These are phyloP conservation scores for Austroboletus niveus DNA, from an alignment of 1,284 basidiomycete genomes.

Conservation along the genomic window DNA sequence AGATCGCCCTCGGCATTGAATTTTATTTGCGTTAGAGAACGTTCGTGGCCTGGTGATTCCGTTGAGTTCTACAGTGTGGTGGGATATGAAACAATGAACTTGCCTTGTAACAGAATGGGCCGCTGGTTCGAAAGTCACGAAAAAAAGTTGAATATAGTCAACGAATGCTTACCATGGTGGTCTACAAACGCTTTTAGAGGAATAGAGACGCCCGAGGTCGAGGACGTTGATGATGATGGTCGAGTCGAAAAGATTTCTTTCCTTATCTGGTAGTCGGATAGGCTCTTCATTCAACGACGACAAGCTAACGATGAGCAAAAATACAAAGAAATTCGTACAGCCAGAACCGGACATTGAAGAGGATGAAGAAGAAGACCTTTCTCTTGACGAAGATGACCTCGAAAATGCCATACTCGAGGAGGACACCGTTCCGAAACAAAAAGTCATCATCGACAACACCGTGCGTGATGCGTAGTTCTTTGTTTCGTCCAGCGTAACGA, in stretches of 20 bases:
- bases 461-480: conserved; percentile 41
- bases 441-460: conserved; percentile 81
- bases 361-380: conserved; percentile 48
- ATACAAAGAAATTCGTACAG: conserved; percentile 3
- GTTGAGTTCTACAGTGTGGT: conserved; percentile 1
- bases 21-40: conserved; percentile 95
- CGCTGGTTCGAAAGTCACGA: conserved; percentile 13
- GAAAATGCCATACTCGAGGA: conserved; percentile 64
- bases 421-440: conserved; percentile 75
- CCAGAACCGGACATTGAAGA: conserved; percentile 29
- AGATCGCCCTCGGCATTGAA: conserved; percentile 97
- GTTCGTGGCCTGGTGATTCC: conserved; percentile 79
- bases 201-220: background rate
- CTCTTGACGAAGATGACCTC: conserved; percentile 77
- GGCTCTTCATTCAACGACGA: background rate
- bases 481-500: background rate
- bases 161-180: conserved; percentile 15
- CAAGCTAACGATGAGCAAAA: conserved; percentile 15
- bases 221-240: background rate
- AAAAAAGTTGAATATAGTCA: background rate
- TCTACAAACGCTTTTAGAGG: conserved; percentile 2
- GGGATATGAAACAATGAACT: conserved; percentile 6
- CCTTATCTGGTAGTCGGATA: conserved; percentile 20
- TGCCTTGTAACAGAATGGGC: conserved; percentile 33
- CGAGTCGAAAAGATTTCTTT: conserved; percentile 25